A percentile compares a stretch with the other conserved stretches of the same genome.
Conservation (phyloP, 768 basidiomycete species). For the Lentinula aciculospora region DNA sequence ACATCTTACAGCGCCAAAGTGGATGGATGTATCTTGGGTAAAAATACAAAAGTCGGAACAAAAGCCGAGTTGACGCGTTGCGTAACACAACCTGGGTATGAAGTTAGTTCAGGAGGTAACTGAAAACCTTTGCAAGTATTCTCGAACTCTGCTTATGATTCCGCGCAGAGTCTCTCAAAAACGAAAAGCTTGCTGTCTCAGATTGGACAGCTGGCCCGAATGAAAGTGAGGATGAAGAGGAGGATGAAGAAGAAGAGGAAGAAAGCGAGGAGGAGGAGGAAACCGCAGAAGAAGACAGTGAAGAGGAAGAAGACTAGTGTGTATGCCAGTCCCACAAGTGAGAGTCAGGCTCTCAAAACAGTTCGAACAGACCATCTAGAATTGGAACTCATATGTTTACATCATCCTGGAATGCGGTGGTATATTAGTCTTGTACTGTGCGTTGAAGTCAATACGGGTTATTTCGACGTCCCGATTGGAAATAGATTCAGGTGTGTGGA, state of each 20-base stretch:
- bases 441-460: too few species aligned
- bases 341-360: too few species aligned
- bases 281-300: conserved; percentile 6
- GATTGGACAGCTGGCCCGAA: conserved; percentile 41
- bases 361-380: too few species aligned
- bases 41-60: conserved; percentile 62
- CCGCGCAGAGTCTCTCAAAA: conserved; percentile 43
- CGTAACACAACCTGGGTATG: conserved; percentile 75
- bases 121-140: background rate
- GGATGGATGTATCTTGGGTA: conserved; percentile 72
- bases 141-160: background rate
- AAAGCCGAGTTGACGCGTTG: conserved; percentile 67
- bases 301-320: background rate
- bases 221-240: conserved; percentile 16
- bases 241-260: conserved; percentile 11
- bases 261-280: conserved; percentile 9
- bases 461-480: too few species aligned
- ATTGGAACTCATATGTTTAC: too few species aligned
- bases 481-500: too few species aligned
- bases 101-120: conserved; percentile 59
- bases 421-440: too few species aligned
- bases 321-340: too few species aligned
- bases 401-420: too few species aligned
- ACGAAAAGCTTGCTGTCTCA: conserved; percentile 51
- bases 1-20: conserved; percentile 53